Percentiles rank a stretch among this genome's conserved stretches.
Evolutionary conservation across 257 asterid species (phyloP).

Genomic region (Solanum etuberosum): DNA sequence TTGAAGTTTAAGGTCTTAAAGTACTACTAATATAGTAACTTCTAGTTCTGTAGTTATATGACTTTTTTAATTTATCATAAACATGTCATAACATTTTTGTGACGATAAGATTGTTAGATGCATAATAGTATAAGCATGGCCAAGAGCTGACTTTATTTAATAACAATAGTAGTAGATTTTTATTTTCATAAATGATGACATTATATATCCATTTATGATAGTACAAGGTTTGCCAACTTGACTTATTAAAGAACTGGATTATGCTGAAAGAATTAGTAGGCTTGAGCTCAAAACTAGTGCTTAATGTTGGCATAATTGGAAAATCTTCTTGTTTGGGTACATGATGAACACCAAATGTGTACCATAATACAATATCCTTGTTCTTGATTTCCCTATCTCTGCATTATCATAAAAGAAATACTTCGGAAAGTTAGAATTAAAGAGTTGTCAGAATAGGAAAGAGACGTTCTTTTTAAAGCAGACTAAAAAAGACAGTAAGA

Average conservation of each 20-base stretch:
- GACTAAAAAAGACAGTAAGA: too few relatives aligned
- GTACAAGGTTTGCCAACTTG: background rate
- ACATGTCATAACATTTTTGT: too few relatives aligned
- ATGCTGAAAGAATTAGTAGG: conserved; percentile 51
- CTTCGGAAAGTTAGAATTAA: too few relatives aligned
- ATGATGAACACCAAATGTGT: conserved; percentile 51
- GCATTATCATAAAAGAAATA: background rate
- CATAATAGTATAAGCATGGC: too few relatives aligned
- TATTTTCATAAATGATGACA: background rate
- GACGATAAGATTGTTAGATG: too few relatives aligned
- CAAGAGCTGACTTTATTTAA: background rate
- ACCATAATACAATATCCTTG: conserved; percentile 56
- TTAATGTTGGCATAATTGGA: conserved; percentile 45
- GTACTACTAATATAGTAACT: too few relatives aligned
- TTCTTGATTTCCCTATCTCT: conserved; percentile 41
- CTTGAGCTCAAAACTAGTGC: conserved; percentile 34
- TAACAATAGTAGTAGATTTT: background rate
- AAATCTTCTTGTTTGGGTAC: conserved; percentile 55
- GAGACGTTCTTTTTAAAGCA: too few relatives aligned
- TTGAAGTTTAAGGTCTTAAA: too few relatives aligned
- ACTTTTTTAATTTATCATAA: too few relatives aligned
- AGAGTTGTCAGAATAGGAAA: too few relatives aligned
- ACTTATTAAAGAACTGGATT: conserved; percentile 39
- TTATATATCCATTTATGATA: background rate
- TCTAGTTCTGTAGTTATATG: too few relatives aligned